Evolutionary conservation across 306 rosid species (phyloP).

Genomic region (Begonia masoniana): DNA sequence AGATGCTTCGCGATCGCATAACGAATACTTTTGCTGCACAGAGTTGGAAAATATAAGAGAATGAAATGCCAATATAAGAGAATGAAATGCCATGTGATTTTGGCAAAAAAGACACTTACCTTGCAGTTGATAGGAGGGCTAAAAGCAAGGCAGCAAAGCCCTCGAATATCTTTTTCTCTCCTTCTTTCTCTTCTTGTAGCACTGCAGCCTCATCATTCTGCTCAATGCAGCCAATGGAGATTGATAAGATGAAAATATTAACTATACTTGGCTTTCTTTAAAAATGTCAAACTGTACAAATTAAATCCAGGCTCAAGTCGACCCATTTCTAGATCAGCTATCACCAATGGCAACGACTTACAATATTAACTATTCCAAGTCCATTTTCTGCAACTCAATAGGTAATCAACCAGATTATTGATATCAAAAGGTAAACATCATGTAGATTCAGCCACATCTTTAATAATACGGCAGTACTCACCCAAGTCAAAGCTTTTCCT

Average conservation of each 20-base stretch:
- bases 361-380: no score
- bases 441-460: no score
- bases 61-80: neutral
- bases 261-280: no score
- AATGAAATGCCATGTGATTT: neutral
- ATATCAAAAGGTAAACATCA: no score
- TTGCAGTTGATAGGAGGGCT: conserved; percentile 52
- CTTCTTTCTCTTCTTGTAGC: conserved; percentile 88
- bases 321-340: no score
- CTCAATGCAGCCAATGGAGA: conserved; percentile 17
- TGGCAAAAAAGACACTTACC: conserved; percentile 13
- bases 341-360: no score
- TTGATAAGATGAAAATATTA: neutral
- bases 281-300: no score
- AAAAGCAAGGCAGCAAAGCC: conserved; percentile 48
- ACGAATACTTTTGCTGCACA: conserved; percentile 29
- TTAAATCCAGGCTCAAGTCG: no score
- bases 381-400: no score
- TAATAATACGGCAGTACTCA: conserved; percentile 19
- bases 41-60: neutral
- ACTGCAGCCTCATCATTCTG: conserved; percentile 79
- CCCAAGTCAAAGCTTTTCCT: conserved; percentile 33
- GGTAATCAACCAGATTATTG: no score
- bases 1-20: conserved; percentile 37
- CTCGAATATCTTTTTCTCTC: conserved; percentile 59